Percentiles rank a stretch among this genome's conserved stretches.
Evolutionary conservation across 352 stramenopile genomes (phyloP).

Genomic region (Globisporangium nagaii): DNA sequence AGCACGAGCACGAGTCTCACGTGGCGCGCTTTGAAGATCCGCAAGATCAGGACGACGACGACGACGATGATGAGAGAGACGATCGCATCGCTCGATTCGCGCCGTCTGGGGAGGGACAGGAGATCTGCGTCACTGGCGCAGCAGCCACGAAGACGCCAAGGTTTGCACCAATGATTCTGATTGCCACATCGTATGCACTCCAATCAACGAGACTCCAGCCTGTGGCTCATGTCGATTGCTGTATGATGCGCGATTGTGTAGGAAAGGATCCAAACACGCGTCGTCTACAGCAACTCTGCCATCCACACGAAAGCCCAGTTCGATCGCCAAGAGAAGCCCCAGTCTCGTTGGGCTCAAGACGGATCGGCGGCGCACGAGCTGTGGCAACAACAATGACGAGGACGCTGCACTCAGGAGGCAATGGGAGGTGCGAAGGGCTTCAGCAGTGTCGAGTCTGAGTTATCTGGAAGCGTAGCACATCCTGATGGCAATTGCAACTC

Average conservation of each 20-base stretch:
- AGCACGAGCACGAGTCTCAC: background rate
- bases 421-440: slow-evolving; percentile 14
- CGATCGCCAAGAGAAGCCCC: background rate
- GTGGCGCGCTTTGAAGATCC: background rate
- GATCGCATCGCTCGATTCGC: no score
- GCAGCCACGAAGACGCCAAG: slow-evolving; percentile 15
- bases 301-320: background rate
- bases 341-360: background rate
- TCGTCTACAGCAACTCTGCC: background rate
- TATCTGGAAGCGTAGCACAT: no score
- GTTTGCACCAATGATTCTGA: background rate
- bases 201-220: no score
- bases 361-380: slow-evolving; percentile 3
- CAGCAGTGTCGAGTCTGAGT: no score
- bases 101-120: slow-evolving; percentile 4
- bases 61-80: background rate
- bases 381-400: slow-evolving; percentile 25
- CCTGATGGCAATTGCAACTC: no score
- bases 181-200: background rate
- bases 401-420: slow-evolving; percentile 8
- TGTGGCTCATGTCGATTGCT: background rate
- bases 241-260: background rate
- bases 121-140: slow-evolving; percentile 25
- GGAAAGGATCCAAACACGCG: background rate
- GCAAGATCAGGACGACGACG: background rate